Evolutionary conservation across 352 stramenopile species (phyloP), one percentile per base, ranked within the genome.

Genomic region (Phytophthora lateralis): DNA sequence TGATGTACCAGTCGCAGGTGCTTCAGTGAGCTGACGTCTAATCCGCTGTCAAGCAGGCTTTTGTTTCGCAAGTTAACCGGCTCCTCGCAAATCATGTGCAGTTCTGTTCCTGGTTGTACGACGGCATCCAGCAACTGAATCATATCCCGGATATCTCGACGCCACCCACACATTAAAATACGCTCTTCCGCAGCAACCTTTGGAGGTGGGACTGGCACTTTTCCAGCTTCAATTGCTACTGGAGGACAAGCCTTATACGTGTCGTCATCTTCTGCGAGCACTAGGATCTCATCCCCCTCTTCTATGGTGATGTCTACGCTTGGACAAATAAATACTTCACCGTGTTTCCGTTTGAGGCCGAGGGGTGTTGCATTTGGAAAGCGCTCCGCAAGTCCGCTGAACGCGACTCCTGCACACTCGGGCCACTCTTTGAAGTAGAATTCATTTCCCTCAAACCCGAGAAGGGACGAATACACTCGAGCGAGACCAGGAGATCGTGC

Each of bases 361-460:
- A 97, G 74, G 1, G 89, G 88, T 51, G 84, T 83, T 9, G 90
- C 90, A 44, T 96, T 76, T 3, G 86, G 82, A 44, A 97, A 97
- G 4, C 79, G 75, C 50, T 89, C 85, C 2, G 70, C 73, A 14
- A 95, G 76, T 1, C 75, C 74, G 21, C 70, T 49, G 63, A 96
- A 97, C 6, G 68, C 63, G 17, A 88, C 62, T 11, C 85, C 88
- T 15, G 74, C 61, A 35, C 91, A 93, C 42, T 92, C 83, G 0
- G 90, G 86, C 85, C 87, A 96, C 21, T 79, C 78, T 53, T 93
- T 90, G 48, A 95, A 85, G 70, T 97, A 97, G 39, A 97, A 97
- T 43, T 97, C 90, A 51, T 88, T 89, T 29, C 88, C 88, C 45
- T 95, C 86, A 53, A 97, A 96, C 1, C 88, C 90, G 6, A 97